Conservation (phyloP, 495 filamentous ascomycete species). For the Talaromyces borbonicus region DNA sequence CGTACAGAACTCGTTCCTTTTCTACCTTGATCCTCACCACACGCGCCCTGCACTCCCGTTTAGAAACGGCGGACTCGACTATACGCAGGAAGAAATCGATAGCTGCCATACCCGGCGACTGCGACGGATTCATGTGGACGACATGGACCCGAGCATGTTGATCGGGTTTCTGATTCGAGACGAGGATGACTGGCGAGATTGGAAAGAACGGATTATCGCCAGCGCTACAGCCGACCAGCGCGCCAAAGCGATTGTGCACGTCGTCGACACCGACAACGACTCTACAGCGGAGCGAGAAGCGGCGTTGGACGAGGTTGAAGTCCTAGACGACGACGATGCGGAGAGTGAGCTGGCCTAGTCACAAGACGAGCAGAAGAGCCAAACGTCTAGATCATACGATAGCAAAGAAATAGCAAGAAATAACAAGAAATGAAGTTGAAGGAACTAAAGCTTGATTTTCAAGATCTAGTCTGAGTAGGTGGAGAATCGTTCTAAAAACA, state of each 20-base stretch:
- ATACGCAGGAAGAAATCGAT: conserved; percentile 62
- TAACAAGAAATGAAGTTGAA: conserved; percentile 27
- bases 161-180: conserved; percentile 87
- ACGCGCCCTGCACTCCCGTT: conserved; percentile 61
- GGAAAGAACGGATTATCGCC: conserved; percentile 60
- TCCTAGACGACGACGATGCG: conserved; percentile 44
- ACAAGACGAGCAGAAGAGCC: neutral
- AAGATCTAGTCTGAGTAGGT: conserved; percentile 27
- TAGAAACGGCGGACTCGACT: conserved; percentile 37
- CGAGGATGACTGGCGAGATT: conserved; percentile 74
- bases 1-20: conserved; percentile 79
- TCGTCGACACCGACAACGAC: conserved; percentile 51
- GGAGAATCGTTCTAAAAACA: conserved; percentile 24
- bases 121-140: conserved; percentile 69
- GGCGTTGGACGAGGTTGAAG: conserved; percentile 85
- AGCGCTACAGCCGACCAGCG: conserved; percentile 30
- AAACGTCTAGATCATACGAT: conserved; percentile 3
- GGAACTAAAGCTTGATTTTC: conserved; percentile 51
- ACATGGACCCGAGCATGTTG: conserved; percentile 98
- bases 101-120: conserved; percentile 82
- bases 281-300: conserved; percentile 51
- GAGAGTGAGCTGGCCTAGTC: conserved; percentile 43
- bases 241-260: conserved; percentile 77
- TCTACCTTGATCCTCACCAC: conserved; percentile 91
- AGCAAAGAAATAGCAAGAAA: conserved; percentile 10